These are phyloP conservation scores for Calocybe gangraenosa DNA, from an alignment of 768 basidiomycete species.

Conservation along the genomic window DNA sequence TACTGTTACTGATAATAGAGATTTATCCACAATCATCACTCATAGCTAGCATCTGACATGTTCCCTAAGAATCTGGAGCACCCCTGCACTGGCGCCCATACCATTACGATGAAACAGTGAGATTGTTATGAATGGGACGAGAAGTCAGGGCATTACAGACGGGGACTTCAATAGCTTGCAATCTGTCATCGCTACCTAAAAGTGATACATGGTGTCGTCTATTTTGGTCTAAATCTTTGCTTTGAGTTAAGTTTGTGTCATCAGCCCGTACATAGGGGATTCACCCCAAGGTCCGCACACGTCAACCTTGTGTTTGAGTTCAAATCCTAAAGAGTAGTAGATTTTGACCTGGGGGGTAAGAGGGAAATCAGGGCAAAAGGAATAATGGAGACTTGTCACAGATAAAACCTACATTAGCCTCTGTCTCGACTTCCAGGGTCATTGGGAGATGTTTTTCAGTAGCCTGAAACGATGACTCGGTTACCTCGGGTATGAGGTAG, in stretches of 20 bases:
- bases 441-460: slow-evolving; percentile 7
- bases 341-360: slow-evolving; percentile 6
- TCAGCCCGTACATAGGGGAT: slow-evolving; percentile 12
- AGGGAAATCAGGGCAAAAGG: neutral
- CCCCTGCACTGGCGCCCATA: too few species aligned
- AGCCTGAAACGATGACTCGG: slow-evolving; percentile 5
- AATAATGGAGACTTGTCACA: neutral
- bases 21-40: too few species aligned
- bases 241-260: slow-evolving; percentile 3
- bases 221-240: too few species aligned
- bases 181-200: too few species aligned
- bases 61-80: too few species aligned
- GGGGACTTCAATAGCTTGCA: too few species aligned
- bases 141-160: too few species aligned
- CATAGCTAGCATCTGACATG: too few species aligned
- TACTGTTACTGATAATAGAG: too few species aligned
- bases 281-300: slow-evolving; percentile 8
- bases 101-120: too few species aligned
- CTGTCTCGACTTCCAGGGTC: slow-evolving; percentile 11
- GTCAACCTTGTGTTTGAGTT: slow-evolving; percentile 11
- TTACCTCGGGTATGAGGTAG: neutral
- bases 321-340: slow-evolving; percentile 10
- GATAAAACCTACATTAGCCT: slow-evolving; percentile 5
- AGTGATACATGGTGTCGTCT: too few species aligned
- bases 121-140: too few species aligned